Evolutionary conservation across 257 asterid genomes (phyloP).

Genomic region (Solanum chiquidenum): DNA sequence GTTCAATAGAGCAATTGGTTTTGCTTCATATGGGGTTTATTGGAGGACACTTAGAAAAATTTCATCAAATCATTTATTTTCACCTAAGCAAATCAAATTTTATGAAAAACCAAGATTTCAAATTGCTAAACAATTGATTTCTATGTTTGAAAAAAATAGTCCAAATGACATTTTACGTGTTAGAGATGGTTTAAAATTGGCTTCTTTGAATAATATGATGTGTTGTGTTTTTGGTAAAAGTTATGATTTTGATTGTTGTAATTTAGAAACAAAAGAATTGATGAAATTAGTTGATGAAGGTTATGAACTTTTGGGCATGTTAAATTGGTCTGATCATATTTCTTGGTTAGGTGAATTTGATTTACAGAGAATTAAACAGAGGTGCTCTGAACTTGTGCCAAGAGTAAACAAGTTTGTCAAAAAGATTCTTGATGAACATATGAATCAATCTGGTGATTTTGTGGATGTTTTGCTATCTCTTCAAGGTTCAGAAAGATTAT

Average conservation of each 20-base stretch:
- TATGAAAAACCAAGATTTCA: slow-evolving; percentile 41
- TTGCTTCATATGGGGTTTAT: slow-evolving; percentile 71
- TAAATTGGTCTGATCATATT: slow-evolving; percentile 77
- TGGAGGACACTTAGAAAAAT: slow-evolving; percentile 63
- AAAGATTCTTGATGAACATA: slow-evolving; percentile 38
- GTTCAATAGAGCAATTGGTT: slow-evolving; percentile 78
- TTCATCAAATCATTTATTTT: slow-evolving; percentile 53
- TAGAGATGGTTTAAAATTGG: slow-evolving; percentile 44
- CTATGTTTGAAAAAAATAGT: background rate
- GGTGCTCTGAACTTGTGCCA: slow-evolving; percentile 60
- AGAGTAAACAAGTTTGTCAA: slow-evolving; percentile 52
- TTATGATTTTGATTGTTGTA: slow-evolving; percentile 18
- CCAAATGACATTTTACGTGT: slow-evolving; percentile 18
- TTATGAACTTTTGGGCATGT: slow-evolving; percentile 38
- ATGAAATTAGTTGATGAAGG: slow-evolving; percentile 57
- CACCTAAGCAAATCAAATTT: slow-evolving; percentile 44
- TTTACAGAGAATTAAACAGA: slow-evolving; percentile 42
- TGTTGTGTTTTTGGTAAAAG: slow-evolving; percentile 48
- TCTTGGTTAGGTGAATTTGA: slow-evolving; percentile 54
- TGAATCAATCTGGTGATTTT: slow-evolving; percentile 22
- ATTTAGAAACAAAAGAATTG: slow-evolving; percentile 29
- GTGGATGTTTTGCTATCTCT: slow-evolving; percentile 63
- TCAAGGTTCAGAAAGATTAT: slow-evolving; percentile 34
- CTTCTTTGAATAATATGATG: slow-evolving; percentile 77
- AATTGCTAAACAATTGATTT: slow-evolving; percentile 37